A percentile compares a stretch with the other conserved stretches of the same genome.
Conservation (phyloP, 2,329 filamentous ascomycete genomes). For the Exophiala sideris region DNA sequence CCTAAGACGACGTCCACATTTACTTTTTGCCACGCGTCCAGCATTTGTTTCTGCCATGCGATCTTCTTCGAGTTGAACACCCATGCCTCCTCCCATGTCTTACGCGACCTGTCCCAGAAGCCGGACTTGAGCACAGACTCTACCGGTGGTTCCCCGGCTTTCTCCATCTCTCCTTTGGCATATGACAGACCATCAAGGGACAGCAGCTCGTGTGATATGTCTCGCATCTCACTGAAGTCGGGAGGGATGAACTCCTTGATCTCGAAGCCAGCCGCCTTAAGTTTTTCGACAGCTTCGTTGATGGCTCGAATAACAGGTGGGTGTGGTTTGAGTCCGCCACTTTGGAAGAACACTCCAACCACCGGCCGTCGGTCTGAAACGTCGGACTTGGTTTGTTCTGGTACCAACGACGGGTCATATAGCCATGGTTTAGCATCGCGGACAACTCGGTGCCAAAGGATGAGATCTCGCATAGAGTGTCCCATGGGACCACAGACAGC, state of each 20-base stretch:
- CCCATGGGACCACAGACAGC: slow-evolving; percentile 54
- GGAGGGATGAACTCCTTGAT: slow-evolving; percentile 33
- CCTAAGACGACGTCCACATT: slow-evolving; percentile 18
- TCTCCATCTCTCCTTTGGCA: slow-evolving; percentile 32
- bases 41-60: slow-evolving; percentile 34
- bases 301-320: slow-evolving; percentile 58
- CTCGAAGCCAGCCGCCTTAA: slow-evolving; percentile 36
- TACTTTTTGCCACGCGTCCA: slow-evolving; percentile 37
- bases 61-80: slow-evolving; percentile 35
- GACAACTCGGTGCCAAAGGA: slow-evolving; percentile 41
- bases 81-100: slow-evolving; percentile 36
- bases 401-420: slow-evolving; percentile 49
- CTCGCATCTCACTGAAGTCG: slow-evolving; percentile 33
- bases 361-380: slow-evolving; percentile 50
- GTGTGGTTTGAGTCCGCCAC: slow-evolving; percentile 49
- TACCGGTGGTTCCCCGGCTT: slow-evolving; percentile 35
- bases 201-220: slow-evolving; percentile 34
- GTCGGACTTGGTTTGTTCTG: slow-evolving; percentile 37
- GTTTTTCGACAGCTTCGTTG: slow-evolving; percentile 39
- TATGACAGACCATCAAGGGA: slow-evolving; percentile 38
- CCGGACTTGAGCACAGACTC: slow-evolving; percentile 35
- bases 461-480: slow-evolving; percentile 49
- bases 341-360: slow-evolving; percentile 55
- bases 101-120: slow-evolving; percentile 34
- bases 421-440: slow-evolving; percentile 50